Evolutionary conservation across 345 rosid genomes (phyloP).

Genomic region (Ceriops decandra): DNA sequence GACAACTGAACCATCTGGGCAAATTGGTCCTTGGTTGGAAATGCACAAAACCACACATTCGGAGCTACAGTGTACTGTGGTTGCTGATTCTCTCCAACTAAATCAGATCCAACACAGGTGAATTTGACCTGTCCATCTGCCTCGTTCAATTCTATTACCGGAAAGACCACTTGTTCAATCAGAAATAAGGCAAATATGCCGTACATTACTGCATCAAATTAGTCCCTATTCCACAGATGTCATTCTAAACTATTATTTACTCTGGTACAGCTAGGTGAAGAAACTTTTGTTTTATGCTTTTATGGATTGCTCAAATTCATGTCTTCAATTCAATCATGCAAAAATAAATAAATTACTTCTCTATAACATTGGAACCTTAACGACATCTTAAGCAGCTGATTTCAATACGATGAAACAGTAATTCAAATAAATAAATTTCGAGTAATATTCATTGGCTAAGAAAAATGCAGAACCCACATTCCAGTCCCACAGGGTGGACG

Average conservation of each 20-base stretch:
- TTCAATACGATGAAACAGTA: too few species aligned
- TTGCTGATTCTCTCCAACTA: conserved; percentile 43
- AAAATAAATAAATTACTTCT: too few species aligned
- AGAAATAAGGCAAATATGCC: background rate
- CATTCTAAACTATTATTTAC: too few species aligned
- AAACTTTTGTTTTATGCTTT: too few species aligned
- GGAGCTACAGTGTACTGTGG: conserved; percentile 85
- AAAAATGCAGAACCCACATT: background rate
- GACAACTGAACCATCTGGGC: conserved; percentile 40
- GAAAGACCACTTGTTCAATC: conserved; percentile 8
- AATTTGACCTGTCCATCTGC: conserved; percentile 59
- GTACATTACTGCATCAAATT: background rate
- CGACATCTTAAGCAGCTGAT: too few species aligned
- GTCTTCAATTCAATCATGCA: too few species aligned
- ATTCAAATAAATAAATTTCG: too few species aligned
- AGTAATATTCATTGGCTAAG: too few species aligned
- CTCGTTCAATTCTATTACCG: conserved; percentile 71
- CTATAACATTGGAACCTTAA: too few species aligned
- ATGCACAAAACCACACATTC: conserved; percentile 82
- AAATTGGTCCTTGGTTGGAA: conserved; percentile 64
- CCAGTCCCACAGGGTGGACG: background rate
- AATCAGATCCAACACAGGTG: conserved; percentile 70
- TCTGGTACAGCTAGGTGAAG: too few species aligned
- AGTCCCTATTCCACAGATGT: background rate
- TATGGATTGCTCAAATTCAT: too few species aligned